phyloP scores from a whole-genome alignment of 2,329 filamentous ascomycete genomes.

The Cytospora leucostoma region DNA sequence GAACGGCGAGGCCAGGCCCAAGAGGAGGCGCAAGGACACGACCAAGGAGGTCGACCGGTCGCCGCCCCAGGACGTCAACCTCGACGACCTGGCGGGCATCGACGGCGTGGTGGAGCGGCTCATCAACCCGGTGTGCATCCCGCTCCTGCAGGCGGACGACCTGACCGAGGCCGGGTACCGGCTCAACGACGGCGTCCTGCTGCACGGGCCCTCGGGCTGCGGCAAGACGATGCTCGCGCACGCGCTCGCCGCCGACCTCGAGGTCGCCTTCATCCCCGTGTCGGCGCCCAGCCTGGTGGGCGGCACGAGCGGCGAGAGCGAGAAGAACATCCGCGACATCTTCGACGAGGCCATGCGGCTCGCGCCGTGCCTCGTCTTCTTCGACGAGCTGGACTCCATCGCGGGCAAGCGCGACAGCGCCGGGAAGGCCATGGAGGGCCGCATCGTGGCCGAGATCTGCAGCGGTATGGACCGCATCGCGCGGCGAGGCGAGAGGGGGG shows the following conservation, averaged over 20 bases:
- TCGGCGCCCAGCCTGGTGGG: conserved; percentile 79
- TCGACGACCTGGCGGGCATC: conserved; percentile 76
- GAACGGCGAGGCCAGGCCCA: conserved; percentile 67
- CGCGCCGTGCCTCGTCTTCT: conserved; percentile 87
- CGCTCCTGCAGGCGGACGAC: conserved; percentile 67
- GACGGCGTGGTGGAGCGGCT: conserved; percentile 70
- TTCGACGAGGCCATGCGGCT: conserved; percentile 86
- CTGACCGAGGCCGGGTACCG: conserved; percentile 68
- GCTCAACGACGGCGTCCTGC: conserved; percentile 71
- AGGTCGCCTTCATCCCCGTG: conserved; percentile 79
- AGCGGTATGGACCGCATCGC: conserved; percentile 85
- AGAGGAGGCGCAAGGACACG: conserved; percentile 60
- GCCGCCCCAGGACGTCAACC: conserved; percentile 66
- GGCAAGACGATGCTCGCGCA: conserved; percentile 85
- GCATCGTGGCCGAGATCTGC: conserved; percentile 80
- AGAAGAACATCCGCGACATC: conserved; percentile 80
- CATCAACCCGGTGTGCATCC: conserved; percentile 70
- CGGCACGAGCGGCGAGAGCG: conserved; percentile 86
- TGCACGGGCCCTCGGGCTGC: conserved; percentile 83
- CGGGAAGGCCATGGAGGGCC: conserved; percentile 85
- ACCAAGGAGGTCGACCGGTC: conserved; percentile 57
- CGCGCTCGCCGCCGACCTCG: conserved; percentile 74
- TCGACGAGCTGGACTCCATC: conserved; percentile 91
- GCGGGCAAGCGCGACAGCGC: conserved; percentile 82
- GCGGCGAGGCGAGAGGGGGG: conserved; percentile 70